These are phyloP conservation scores for Camillea tinctor DNA, from an alignment of 2,329 filamentous ascomycete species.

Conservation along the genomic window DNA sequence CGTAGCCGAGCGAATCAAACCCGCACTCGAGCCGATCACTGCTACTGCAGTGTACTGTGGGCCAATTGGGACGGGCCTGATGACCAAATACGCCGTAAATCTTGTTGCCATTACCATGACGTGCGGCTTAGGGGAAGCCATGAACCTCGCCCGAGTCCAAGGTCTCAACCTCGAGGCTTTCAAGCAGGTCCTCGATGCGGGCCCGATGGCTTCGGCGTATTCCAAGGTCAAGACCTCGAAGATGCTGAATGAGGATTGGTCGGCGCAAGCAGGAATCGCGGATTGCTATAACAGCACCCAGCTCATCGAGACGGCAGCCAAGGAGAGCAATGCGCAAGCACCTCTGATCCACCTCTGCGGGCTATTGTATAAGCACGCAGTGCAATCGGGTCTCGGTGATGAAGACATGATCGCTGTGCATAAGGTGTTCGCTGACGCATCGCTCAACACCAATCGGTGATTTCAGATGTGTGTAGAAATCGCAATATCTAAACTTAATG, in stretches of 20 bases:
- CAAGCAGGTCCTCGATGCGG: conserved; percentile 29
- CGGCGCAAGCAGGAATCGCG: conserved; percentile 28
- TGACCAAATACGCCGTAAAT: conserved; percentile 35
- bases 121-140: conserved; percentile 33
- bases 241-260: conserved; percentile 30
- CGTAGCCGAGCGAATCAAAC: conserved; percentile 24
- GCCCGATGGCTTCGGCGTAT: conserved; percentile 33
- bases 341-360: conserved; percentile 24
- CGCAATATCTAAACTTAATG: neutral
- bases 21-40: conserved; percentile 28
- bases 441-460: neutral
- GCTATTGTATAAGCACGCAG: conserved; percentile 25
- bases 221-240: conserved; percentile 31
- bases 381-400: conserved; percentile 18
- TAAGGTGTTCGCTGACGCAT: conserved; percentile 6
- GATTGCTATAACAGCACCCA: conserved; percentile 33
- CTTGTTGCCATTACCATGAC: conserved; percentile 30
- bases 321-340: conserved; percentile 12
- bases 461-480: too few relatives aligned
- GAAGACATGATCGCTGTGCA: conserved; percentile 32
- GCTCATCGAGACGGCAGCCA: conserved; percentile 27
- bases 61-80: conserved; percentile 30
- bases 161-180: conserved; percentile 32
- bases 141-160: conserved; percentile 33
- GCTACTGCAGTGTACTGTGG: conserved; percentile 34